Conservation (phyloP, 352 stramenopile species). For the Saprolegnia diclina region DNA sequence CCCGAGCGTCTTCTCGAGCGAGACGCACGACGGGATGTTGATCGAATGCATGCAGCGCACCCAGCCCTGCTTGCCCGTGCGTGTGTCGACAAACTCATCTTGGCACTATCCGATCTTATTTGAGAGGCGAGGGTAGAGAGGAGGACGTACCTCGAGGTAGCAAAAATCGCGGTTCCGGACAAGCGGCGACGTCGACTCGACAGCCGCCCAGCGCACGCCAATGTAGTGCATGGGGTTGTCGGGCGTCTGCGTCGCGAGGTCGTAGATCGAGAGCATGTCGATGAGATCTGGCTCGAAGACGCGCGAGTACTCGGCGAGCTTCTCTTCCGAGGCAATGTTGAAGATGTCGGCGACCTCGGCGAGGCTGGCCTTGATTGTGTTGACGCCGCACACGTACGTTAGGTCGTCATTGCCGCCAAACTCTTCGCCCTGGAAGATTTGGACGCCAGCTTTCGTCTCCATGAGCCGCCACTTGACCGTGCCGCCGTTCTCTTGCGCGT, state of each 20-base stretch:
- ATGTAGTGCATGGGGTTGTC: conserved; percentile 82
- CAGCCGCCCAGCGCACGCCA: conserved; percentile 73
- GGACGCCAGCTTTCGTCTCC: conserved; percentile 58
- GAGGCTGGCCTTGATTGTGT: conserved; percentile 63
- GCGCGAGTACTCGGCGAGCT: conserved; percentile 22
- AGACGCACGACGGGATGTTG: conserved; percentile 77
- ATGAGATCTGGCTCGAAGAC: conserved; percentile 43
- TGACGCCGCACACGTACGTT: conserved; percentile 48
- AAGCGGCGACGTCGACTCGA: conserved; percentile 70
- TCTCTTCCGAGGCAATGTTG: conserved; percentile 24
- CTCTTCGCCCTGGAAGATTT: conserved; percentile 62
- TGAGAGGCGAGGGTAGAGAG: conserved; percentile 45
- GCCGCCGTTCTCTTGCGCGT: conserved; percentile 56
- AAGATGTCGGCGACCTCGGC: conserved; percentile 82
- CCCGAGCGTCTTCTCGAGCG: conserved; percentile 73
- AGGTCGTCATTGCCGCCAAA: conserved; percentile 26
- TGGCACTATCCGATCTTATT: conserved; percentile 26
- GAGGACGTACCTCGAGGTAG: conserved; percentile 75
- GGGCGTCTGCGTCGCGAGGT: conserved; percentile 48
- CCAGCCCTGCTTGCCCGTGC: conserved; percentile 39
- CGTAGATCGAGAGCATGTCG: conserved; percentile 70
- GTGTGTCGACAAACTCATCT: conserved; percentile 27
- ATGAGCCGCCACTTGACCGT: conserved; percentile 77
- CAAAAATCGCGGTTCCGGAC: conserved; percentile 75
- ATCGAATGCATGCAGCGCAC: conserved; percentile 74